A percentile compares a stretch with the other conserved stretches of the same genome.
These are phyloP conservation scores for Raphanus raphanistrum DNA, from an alignment of 345 rosid species.

Conservation along the genomic window DNA sequence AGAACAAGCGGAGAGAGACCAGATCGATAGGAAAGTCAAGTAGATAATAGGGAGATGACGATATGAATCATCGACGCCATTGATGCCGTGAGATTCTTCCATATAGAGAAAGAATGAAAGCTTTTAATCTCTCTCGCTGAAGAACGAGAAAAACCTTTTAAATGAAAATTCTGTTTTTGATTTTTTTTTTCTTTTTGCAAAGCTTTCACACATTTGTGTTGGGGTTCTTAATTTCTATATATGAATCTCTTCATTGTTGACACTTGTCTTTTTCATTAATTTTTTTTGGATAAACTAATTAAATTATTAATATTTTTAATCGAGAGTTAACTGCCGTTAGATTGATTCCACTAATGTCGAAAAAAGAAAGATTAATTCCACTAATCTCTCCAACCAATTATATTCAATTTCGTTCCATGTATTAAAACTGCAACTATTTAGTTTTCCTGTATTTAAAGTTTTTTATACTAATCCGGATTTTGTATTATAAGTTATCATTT, in stretches of 20 bases:
- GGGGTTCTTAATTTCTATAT: slow-evolving; percentile 7
- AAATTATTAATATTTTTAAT: slow-evolving; percentile 12
- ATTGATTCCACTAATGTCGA: slow-evolving; percentile 9
- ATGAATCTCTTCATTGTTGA: slow-evolving; percentile 15
- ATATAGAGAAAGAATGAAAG: slow-evolving; percentile 18
- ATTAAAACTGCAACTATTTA: background rate
- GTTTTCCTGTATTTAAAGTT: background rate
- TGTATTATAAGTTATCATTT: background rate
- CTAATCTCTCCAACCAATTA: slow-evolving; percentile 23
- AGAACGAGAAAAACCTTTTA: slow-evolving; percentile 8
- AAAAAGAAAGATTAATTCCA: slow-evolving; percentile 15
- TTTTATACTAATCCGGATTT: background rate
- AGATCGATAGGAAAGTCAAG: slow-evolving; percentile 62
- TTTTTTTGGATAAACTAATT: slow-evolving; percentile 25
- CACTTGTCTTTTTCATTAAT: slow-evolving; percentile 32
- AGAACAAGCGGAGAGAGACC: slow-evolving; percentile 78
- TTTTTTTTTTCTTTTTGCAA: background rate
- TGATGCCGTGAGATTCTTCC: slow-evolving; percentile 42
- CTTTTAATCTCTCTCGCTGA: slow-evolving; percentile 4
- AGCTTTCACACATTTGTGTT: slow-evolving; percentile 31
- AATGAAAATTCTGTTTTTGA: slow-evolving; percentile 4
- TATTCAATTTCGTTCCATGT: slow-evolving; percentile 1
- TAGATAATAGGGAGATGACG: slow-evolving; percentile 75
- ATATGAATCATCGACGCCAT: slow-evolving; percentile 64
- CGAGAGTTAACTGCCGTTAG: slow-evolving; percentile 22